Conservation (phyloP, 2,329 filamentous ascomycete genomes). For the Penicillium hordei region DNA sequence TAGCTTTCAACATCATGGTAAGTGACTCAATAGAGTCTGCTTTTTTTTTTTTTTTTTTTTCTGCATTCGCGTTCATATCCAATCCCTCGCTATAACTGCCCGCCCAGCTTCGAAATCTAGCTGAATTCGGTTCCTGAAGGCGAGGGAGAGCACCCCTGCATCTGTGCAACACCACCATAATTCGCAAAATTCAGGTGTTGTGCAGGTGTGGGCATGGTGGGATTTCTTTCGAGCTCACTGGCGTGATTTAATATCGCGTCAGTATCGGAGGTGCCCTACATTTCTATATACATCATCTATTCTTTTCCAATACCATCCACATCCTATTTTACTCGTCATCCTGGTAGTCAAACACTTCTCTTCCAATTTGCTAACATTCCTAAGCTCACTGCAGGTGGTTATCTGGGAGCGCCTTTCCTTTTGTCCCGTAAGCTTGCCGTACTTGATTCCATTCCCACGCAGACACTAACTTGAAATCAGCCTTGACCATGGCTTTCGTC, state of each 20-base stretch:
- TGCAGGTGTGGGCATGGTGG: conserved; percentile 72
- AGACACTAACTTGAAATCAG: conserved; percentile 50
- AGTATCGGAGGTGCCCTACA: conserved; percentile 69
- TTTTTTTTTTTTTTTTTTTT: conserved; percentile 12
- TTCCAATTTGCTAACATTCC: conserved; percentile 31
- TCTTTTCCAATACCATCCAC: conserved; percentile 26
- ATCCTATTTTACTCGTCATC: conserved; percentile 14
- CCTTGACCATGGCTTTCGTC: conserved; percentile 73
- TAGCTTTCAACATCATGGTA: conserved; percentile 73
- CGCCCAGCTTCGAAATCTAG: conserved; percentile 65
- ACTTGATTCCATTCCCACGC: neutral
- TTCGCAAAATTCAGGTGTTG: conserved; percentile 61
- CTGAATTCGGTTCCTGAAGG: conserved; percentile 80
- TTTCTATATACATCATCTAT: conserved; percentile 35
- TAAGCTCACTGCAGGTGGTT: conserved; percentile 45
- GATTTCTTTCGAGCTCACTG: conserved; percentile 68
- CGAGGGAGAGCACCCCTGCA: conserved; percentile 77
- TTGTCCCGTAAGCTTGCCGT: conserved; percentile 36
- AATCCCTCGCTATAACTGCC: conserved; percentile 72
- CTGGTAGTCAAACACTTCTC: conserved; percentile 22
- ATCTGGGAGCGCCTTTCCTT: conserved; percentile 37
- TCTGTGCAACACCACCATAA: conserved; percentile 55
- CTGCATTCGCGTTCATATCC: conserved; percentile 22
- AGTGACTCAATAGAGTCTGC: conserved; percentile 46
- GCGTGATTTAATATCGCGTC: conserved; percentile 56